Conservation (phyloP, 352 stramenopile species). For the Globisporangium cylindrosporum region DNA sequence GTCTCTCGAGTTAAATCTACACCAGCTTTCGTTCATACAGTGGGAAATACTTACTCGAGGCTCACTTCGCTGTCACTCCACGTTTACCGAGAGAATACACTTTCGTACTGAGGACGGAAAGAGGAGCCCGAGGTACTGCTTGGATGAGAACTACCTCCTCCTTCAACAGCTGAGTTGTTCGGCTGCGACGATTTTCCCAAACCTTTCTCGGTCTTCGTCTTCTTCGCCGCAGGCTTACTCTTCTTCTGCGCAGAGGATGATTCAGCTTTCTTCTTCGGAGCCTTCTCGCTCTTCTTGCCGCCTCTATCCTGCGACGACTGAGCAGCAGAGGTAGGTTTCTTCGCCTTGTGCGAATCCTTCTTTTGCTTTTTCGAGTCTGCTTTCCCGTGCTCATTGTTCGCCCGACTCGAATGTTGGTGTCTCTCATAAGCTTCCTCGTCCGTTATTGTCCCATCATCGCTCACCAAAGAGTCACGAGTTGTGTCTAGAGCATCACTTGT, state of each 20-base stretch:
- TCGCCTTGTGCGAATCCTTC: conserved; percentile 39
- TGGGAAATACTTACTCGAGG: not conserved
- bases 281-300: conserved; percentile 33
- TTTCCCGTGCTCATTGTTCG: conserved; percentile 18
- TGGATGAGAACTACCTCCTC: not conserved
- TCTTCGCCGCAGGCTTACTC: conserved; percentile 14
- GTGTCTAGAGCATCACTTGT: conserved; percentile 8
- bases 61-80: too few species aligned
- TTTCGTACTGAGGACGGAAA: conserved; percentile 66
- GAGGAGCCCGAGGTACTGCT: conserved; percentile 3
- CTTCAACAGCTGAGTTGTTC: not conserved
- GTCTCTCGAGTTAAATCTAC: not conserved
- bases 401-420: conserved; percentile 11
- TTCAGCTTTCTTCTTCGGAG: conserved; percentile 19
- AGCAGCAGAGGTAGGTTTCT: not conserved
- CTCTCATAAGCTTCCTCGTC: conserved; percentile 14
- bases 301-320: conserved; percentile 29
- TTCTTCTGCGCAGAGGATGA: conserved; percentile 11
- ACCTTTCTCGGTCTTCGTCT: conserved; percentile 16
- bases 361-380: conserved; percentile 39
- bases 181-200: conserved; percentile 13
- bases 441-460: conserved; percentile 14
- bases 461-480: conserved; percentile 10
- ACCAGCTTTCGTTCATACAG: conserved; percentile 1
- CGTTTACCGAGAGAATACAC: conserved; percentile 52